Base-by-base conservation (phyloP, 352 stramenopile species). In the Phytophthora hibernalis region DNA sequence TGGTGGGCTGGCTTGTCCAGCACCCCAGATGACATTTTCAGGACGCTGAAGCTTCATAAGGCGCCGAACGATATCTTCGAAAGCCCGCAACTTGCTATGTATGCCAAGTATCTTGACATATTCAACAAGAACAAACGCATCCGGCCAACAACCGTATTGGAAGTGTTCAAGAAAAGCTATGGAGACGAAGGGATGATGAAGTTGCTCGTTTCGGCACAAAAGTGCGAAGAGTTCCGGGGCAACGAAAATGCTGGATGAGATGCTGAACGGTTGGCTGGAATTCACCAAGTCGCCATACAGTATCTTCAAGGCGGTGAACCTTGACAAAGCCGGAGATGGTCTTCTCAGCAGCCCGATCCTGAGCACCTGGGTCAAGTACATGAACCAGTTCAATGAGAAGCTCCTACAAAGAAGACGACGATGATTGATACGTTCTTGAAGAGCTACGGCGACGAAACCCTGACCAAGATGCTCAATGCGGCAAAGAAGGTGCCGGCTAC, bases 341-440 rank as follows among this genome's bases (percentile, higher is more conserved):
- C 31, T 37, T 10, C 11, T 37, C 35, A 42, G 12, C 15, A 42
- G 15, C 35, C 35, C 35, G 5, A 8, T 42, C 3, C 20, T 42
- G 12, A 42, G 35, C 15, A 42, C 12, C 12, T 42, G 35, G 35
- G 35, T 54, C 8, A 10, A 53, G 28, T 57, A 66, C 16, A 30
- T 66, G 58, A 49, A 54, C 8, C 6, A 18, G 2, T 66, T 66
- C 49, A 66, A 66, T 30, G 37, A 60, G 40, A 24, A 60, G 20
- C 18, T 58, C 56, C 56, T n/a, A 33, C 6, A 10, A 57, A 53
- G 37, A 20, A 55, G 21, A 71, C 56, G 0, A 57, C 48, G 3
- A 57, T 70, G 28, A 60, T 65, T 48, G 12, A 65, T 30, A 35
- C 11, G 7, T 54, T 64, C 11, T 54, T 54, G 2, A 64, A 64